Conservation (phyloP, 768 basidiomycete genomes). For the Hericium coralloides region DNA sequence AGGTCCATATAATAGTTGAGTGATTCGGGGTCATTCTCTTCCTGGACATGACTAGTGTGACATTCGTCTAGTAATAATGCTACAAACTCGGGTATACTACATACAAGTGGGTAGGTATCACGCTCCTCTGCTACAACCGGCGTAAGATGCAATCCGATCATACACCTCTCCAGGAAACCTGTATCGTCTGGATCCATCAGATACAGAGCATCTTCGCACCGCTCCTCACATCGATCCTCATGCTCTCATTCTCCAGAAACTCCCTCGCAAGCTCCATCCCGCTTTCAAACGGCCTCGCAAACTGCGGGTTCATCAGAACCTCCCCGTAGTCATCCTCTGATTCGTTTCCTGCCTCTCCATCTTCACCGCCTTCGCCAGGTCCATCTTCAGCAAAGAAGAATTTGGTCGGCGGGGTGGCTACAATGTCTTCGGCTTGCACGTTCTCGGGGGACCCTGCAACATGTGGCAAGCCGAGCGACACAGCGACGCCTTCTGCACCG, state of each 20-base stretch:
- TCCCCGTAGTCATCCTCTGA: slow-evolving; percentile 15
- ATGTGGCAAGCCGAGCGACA: not conserved
- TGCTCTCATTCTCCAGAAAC: not conserved
- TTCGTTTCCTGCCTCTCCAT: not conserved
- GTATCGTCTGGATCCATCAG: not conserved
- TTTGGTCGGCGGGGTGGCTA: not conserved
- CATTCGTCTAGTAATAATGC: too few relatives aligned
- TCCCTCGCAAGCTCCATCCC: not conserved
- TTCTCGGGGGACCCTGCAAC: slow-evolving; percentile 9
- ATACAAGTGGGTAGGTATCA: too few relatives aligned
- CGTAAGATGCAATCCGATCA: too few relatives aligned
- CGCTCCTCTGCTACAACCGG: too few relatives aligned
- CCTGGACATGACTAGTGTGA: too few relatives aligned
- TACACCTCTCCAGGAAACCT: too few relatives aligned
- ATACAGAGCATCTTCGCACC: slow-evolving; percentile 1
- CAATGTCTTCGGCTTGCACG: slow-evolving; percentile 2
- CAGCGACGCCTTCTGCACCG: not conserved
- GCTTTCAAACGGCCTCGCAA: slow-evolving; percentile 1
- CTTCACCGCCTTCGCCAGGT: not conserved
- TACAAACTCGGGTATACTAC: too few relatives aligned
- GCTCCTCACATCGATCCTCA: not conserved
- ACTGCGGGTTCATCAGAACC: slow-evolving; percentile 10
- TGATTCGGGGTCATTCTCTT: too few relatives aligned
- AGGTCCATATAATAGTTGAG: too few relatives aligned
- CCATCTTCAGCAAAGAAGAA: slow-evolving; percentile 5